Base-by-base conservation (phyloP, 2,329 filamentous ascomycete species). In the Colletotrichum destructivum region DNA sequence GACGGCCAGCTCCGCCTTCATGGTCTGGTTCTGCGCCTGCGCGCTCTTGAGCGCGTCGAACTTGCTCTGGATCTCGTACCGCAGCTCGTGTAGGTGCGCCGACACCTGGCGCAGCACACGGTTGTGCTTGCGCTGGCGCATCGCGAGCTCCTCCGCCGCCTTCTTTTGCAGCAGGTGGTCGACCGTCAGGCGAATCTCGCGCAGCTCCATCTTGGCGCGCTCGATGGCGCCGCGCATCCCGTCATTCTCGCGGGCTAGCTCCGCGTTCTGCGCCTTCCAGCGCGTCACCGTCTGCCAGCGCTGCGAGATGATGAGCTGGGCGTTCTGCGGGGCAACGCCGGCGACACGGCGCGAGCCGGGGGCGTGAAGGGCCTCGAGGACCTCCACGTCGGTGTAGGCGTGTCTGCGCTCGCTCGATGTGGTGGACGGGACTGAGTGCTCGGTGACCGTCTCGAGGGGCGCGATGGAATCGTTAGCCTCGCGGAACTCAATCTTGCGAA, bases 51-150 rank as follows among this genome's bases (percentile, higher is more conserved):
- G 55, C 26, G 75, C 69, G 16, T 73, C 74, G 57, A 73, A 69
- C 52, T 69, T 71, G 64, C 57, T 64, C 18, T 71, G 60, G 1
- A 75, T 66, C 71, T 75, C 74, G 35, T 63, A 68, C 4, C 68
- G 63, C 21, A 76, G 60, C 57, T 75, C 75, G 26, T 74, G 75
- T 44, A 81, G 74, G 66, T 79, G 75, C 64, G 69, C 73, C 31
- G 77, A 78, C 2, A 79, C 72, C 23, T 76, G 76, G 15, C 76
- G 71, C 31, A 78, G 76, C 23, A 79, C 76, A 13, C 75, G 73
- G 18, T 70, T 73, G 18, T 74, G 64, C 4, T 72, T 74, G 5
- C 74, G 64, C 38, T 70, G 61, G 15, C 74, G 77, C 15, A 55
- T 62, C 13, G 42, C 49, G 38, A 76, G 65, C 38, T 75, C 62